phyloP scores from a whole-genome alignment of 2,329 filamentous ascomycete species.

The Clarireedia sp. region DNA sequence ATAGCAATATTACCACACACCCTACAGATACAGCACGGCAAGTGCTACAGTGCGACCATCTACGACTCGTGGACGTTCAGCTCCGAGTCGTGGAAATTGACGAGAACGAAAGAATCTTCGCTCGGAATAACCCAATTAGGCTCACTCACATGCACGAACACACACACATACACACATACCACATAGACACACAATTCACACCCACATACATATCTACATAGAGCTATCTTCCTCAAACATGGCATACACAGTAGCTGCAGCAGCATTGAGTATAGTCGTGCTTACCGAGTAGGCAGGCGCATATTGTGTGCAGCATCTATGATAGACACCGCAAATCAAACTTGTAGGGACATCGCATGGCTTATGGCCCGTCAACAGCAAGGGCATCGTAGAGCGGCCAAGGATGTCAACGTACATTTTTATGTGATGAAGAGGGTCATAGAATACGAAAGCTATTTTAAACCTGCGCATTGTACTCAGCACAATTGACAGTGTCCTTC shows the following conservation, averaged over 20 bases:
- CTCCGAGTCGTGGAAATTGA: neutral
- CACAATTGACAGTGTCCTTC: neutral
- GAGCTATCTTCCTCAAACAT: neutral
- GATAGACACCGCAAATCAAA: neutral
- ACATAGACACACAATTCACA: neutral
- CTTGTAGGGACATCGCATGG: neutral
- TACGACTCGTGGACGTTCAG: conserved; percentile 6
- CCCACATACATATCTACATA: neutral
- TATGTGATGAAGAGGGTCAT: conserved; percentile 3
- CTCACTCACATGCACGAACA: neutral
- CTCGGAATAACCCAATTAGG: neutral
- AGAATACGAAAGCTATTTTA: conserved; percentile 10
- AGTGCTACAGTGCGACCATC: neutral
- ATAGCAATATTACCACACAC: neutral
- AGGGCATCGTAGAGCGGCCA: conserved; percentile 1
- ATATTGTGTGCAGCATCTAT: neutral
- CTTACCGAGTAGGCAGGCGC: too few relatives aligned
- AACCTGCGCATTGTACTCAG: neutral
- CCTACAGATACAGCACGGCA: too few relatives aligned
- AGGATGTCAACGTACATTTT: neutral
- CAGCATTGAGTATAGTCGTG: neutral
- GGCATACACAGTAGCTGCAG: conserved; percentile 2
- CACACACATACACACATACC: neutral
- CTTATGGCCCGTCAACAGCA: neutral
- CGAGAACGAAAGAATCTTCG: neutral